Base-by-base conservation (phyloP, 345 rosid species). In the Aquilaria yunnanensis region DNA sequence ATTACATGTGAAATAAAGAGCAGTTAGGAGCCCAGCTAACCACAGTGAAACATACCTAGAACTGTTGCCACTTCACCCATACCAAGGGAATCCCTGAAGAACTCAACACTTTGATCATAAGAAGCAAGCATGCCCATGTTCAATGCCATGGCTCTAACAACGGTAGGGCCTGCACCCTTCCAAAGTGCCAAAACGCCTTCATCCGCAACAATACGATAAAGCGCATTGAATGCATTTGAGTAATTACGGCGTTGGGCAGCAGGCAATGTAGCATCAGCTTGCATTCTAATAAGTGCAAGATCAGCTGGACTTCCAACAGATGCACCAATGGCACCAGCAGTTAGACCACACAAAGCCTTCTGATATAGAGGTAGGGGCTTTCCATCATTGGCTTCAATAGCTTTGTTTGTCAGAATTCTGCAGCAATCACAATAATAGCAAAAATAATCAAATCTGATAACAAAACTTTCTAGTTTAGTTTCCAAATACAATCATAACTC, bases 71-170 rank as follows among this genome's bases (percentile, higher is more conserved):
- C 78, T 72, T 94, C 99, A 14, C 97, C 88, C 6, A 83, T 52
- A 57, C 95, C 95, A 64, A 85, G 75, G 32, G 80, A 61, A 74
- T 91, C 99, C 76, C 77, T 90, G 83, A 75, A 85, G 67, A 90
- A 83, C 70, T 94, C 99, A 59, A 90, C 96, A 85, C 82, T 81
- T 72, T 94, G 99, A 73, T 90, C 99, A 63, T 94, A 94, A 57
- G 99, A 94, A 41, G 99, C 99, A 84, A 90, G 99, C 99, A 94
- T 91, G 60, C 99, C 99, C 99, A 88, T 94, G 84, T 94, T 94
- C 87, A 94, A 76, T 31, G 99, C 99, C 99, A 94, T 94, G 10
- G 99, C 99, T 72, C 99, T 87, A 60, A 94, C 97, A 13, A 94
- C 99, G 49, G 99, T 94, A 2, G 99, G 99, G 23, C 97, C 99